Evolutionary conservation across 2,329 filamentous ascomycete genomes (phyloP).

Genomic region (Botryotinia convoluta): DNA sequence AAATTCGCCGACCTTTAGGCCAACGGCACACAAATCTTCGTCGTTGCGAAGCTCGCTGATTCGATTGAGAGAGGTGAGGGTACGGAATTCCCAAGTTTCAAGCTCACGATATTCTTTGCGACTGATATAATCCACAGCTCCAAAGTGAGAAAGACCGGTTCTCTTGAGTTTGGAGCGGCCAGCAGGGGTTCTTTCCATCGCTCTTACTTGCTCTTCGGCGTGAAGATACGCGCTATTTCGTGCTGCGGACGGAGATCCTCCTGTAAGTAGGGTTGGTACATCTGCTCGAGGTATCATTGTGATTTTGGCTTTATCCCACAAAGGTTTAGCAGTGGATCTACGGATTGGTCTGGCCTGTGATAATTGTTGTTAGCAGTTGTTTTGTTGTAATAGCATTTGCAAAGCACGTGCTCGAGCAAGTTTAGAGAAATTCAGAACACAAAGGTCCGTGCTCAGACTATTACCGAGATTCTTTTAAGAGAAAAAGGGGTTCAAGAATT

Average conservation of each 20-base stretch:
- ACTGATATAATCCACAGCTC: constrained; percentile 9
- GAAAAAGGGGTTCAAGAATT: background rate
- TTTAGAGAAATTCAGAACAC: background rate
- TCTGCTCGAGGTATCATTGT: constrained; percentile 26
- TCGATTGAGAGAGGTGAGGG: constrained; percentile 26
- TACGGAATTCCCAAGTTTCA: constrained; percentile 32
- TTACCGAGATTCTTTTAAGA: background rate
- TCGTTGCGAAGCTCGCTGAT: constrained; percentile 36
- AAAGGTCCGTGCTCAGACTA: background rate
- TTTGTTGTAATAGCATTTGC: background rate
- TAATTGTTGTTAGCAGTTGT: background rate
- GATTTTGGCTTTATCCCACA: constrained; percentile 25
- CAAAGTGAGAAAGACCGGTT: background rate
- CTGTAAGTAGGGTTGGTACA: constrained; percentile 21
- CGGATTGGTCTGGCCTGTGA: constrained; percentile 14
- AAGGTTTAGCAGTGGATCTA: constrained; percentile 16
- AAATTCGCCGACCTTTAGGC: constrained; percentile 26
- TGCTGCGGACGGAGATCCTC: background rate
- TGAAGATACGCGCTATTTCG: background rate
- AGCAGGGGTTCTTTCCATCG: background rate
- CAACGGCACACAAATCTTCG: constrained; percentile 31
- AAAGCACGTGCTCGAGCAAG: background rate
- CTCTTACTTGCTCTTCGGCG: background rate
- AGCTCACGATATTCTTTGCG: background rate
- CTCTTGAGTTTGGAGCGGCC: background rate